Conservation (phyloP, 75 land plant genomes). For the Pinus taeda region DNA sequence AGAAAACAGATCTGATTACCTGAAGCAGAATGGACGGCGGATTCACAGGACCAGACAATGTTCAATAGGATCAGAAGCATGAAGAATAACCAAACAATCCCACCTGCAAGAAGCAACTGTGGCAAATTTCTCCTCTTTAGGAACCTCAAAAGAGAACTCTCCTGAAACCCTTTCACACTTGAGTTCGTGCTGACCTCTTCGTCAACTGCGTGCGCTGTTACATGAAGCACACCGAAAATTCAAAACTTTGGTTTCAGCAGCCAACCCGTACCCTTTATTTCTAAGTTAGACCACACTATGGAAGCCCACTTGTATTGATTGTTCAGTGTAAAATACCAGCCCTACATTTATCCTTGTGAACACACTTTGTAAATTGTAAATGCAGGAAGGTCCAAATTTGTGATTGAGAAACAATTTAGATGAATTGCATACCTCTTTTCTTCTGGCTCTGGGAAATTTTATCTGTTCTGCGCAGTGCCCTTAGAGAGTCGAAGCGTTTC, state of each 20-base stretch:
- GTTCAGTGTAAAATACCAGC: neutral
- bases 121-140: slow-evolving; percentile 47
- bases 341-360: neutral
- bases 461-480: slow-evolving; percentile 28
- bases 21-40: slow-evolving; percentile 41
- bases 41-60: slow-evolving; percentile 66
- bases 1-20: slow-evolving; percentile 20
- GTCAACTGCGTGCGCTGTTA: slow-evolving; percentile 19
- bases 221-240: neutral
- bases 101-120: slow-evolving; percentile 40
- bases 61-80: slow-evolving; percentile 41
- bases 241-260: neutral
- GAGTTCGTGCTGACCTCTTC: slow-evolving; percentile 10
- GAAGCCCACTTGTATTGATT: neutral
- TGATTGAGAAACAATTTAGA: neutral
- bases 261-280: neutral
- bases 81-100: slow-evolving; percentile 56
- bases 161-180: slow-evolving; percentile 11
- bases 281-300: neutral
- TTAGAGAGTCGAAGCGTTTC: slow-evolving; percentile 22
- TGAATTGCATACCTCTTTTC: slow-evolving; percentile 17
- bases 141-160: slow-evolving; percentile 38
- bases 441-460: slow-evolving; percentile 9
- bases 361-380: no score
- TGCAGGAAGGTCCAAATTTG: no score